Percentiles rank a stretch among this genome's conserved stretches.
Evolutionary conservation across 768 basidiomycete species (phyloP).

Genomic region (Agaricus bisporus): DNA sequence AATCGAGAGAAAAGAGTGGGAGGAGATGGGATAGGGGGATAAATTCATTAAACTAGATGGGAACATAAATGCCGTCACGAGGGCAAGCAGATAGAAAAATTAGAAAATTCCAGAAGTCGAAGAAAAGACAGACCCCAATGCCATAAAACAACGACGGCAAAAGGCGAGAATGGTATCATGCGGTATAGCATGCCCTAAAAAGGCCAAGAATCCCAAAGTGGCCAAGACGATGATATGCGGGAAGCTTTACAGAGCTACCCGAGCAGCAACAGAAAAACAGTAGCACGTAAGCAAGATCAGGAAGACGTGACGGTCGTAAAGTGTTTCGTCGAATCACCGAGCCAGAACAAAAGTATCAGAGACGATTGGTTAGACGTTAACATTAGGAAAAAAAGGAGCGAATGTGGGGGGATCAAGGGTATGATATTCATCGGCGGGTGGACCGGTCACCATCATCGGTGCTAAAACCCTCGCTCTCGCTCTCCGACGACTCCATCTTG

Average conservation of each 20-base stretch:
- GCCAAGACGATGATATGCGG: slow-evolving; percentile 5
- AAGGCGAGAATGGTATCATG: slow-evolving; percentile 11
- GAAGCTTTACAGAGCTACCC: slow-evolving; percentile 3
- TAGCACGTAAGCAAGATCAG: slow-evolving; percentile 13
- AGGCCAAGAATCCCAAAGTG: slow-evolving; percentile 10
- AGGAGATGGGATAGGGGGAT: background rate
- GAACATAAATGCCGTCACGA: background rate
- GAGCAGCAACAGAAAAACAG: slow-evolving; percentile 4
- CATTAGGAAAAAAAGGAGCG: slow-evolving; percentile 12
- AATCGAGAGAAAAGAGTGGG: slow-evolving; percentile 9
- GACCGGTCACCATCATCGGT: slow-evolving; percentile 40
- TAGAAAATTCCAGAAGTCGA: background rate
- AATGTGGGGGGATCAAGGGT: background rate
- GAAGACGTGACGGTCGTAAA: slow-evolving; percentile 15
- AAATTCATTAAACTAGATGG: background rate
- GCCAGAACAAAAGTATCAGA: slow-evolving; percentile 10
- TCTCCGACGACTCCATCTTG: slow-evolving; percentile 54
- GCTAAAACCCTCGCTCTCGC: slow-evolving; percentile 59
- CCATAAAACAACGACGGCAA: background rate
- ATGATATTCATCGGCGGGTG: slow-evolving; percentile 23
- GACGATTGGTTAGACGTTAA: slow-evolving; percentile 1
- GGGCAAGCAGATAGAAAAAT: slow-evolving; percentile 2
- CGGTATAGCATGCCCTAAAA: slow-evolving; percentile 17
- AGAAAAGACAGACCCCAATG: background rate
- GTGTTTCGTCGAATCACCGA: slow-evolving; percentile 10